phyloP scores from a whole-genome alignment of 2,329 filamentous ascomycete genomes.

The Orbilia blumenaviensis region DNA sequence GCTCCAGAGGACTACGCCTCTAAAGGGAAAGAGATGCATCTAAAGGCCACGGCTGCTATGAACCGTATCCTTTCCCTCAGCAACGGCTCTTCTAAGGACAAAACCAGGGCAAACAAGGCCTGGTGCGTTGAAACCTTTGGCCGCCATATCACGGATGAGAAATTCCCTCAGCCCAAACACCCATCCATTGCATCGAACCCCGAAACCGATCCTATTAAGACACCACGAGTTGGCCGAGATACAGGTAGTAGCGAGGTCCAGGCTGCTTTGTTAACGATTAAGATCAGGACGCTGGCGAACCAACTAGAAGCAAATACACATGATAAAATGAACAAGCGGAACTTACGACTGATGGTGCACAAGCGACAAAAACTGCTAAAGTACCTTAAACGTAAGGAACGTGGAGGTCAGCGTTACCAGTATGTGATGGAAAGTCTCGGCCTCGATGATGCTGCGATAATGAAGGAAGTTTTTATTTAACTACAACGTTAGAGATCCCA shows the following conservation, averaged over 20 bases:
- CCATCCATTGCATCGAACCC: conserved; percentile 62
- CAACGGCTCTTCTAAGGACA: conserved; percentile 80
- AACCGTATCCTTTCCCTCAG: conserved; percentile 79
- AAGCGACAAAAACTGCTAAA: conserved; percentile 85
- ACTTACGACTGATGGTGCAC: conserved; percentile 84
- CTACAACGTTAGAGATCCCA: not conserved
- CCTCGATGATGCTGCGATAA: conserved; percentile 63
- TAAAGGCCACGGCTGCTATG: conserved; percentile 77
- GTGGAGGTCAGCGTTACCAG: conserved; percentile 88
- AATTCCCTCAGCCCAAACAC: conserved; percentile 66
- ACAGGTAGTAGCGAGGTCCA: conserved; percentile 98
- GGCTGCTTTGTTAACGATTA: conserved; percentile 91
- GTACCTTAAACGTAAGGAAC: conserved; percentile 88
- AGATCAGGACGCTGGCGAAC: conserved; percentile 83
- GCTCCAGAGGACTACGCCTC: conserved; percentile 61
- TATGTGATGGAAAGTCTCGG: conserved; percentile 85
- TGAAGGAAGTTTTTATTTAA: conserved; percentile 56
- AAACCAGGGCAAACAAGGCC: conserved; percentile 80
- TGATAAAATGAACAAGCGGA: conserved; percentile 94
- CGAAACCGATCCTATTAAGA: conserved; percentile 61
- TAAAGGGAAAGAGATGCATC: conserved; percentile 66
- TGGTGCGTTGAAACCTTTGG: conserved; percentile 89
- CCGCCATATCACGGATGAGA: conserved; percentile 82
- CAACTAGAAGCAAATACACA: conserved; percentile 76
- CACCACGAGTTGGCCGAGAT: conserved; percentile 81